Evolutionary conservation across 2,329 filamentous ascomycete species (phyloP), one percentile per base, ranked within the genome.

Genomic region (Penicillium sp.): DNA sequence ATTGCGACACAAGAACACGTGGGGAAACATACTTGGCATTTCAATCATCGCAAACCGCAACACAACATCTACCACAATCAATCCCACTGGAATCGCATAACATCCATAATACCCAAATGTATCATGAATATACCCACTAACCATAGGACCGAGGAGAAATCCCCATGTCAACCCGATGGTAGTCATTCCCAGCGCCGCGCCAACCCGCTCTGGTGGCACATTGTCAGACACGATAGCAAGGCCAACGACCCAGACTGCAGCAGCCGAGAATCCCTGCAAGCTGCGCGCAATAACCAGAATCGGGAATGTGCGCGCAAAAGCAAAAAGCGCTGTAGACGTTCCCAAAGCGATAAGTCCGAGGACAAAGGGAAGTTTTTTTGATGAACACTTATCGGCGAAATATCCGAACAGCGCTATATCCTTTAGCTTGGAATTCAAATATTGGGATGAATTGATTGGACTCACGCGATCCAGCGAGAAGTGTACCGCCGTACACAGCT

Each of bases 401-500:
- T 21, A 74, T 49, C 21, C 71, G 62, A 71, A 58, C 35, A 53
- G 13, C 10, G 52, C 52, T 58, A 22, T 24, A 21, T 16, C 7
- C 1, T 26, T 52, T 21, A 55, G 49, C 29, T 19, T n/a, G 42
- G 21, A 16, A 1, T 19, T 16, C 5, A 37, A 8, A n/a, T 31
- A 14, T 19, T n/a, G n/a, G 49, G n/a, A 3, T 13, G 26, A 21
- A 22, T 22, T 45, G 21, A n/a, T 9, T 33, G 21, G 27, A 66
- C 67, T 52, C 44, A 73, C 69, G 71, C n/a, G 70, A 70, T n/a
- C 66, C 66, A 14, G 72, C 74, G 11, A 90, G 81, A 9, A 91
- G 75, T 1, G 87, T 84, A 1, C 82, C 86, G 31, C 87, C 89
- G 68, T 91, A 91, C 19, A 87, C 84, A 10, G 88, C 87, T 1